Conservation (phyloP, 371 early-diverging fungal species). For the Lichtheimia ornata region DNA sequence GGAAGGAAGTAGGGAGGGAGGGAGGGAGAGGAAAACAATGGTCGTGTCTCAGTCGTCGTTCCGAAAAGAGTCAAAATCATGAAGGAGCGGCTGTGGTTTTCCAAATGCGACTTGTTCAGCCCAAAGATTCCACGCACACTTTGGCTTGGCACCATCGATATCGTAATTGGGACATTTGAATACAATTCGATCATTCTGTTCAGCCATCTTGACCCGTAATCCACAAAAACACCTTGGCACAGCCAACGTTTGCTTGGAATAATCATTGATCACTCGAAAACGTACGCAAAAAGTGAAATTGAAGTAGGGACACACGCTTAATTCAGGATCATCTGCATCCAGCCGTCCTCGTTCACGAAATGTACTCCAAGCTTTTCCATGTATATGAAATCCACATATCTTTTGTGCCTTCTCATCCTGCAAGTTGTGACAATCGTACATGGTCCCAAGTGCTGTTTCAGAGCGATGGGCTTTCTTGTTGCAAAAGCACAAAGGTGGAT, state of each 20-base stretch:
- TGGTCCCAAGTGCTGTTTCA: conserved; percentile 22
- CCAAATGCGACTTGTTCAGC: conserved; percentile 33
- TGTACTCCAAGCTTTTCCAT: conserved; percentile 35
- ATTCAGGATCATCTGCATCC: conserved; percentile 29
- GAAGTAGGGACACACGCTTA: conserved; percentile 40
- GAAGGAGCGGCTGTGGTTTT: neutral
- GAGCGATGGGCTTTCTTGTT: conserved; percentile 23
- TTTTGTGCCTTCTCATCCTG: neutral
- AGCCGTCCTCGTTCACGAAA: conserved; percentile 13
- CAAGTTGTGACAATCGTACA: conserved; percentile 30
- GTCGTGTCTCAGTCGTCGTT: conserved; percentile 2
- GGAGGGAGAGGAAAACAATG: neutral
- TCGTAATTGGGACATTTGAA: conserved; percentile 33
- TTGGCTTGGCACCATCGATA: conserved; percentile 25
- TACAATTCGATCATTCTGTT: conserved; percentile 3
- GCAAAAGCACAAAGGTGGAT: conserved; percentile 39
- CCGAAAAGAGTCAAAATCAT: neutral
- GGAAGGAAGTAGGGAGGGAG: no score
- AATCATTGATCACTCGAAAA: conserved; percentile 29
- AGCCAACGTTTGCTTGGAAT: conserved; percentile 2
- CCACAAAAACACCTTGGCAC: conserved; percentile 23
- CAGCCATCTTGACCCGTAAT: conserved; percentile 11
- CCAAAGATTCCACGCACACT: conserved; percentile 31
- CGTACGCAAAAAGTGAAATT: conserved; percentile 51
- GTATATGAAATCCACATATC: conserved; percentile 53